Evolutionary conservation across 2,329 filamentous ascomycete genomes (phyloP).

Genomic region (Fusarium sp.): DNA sequence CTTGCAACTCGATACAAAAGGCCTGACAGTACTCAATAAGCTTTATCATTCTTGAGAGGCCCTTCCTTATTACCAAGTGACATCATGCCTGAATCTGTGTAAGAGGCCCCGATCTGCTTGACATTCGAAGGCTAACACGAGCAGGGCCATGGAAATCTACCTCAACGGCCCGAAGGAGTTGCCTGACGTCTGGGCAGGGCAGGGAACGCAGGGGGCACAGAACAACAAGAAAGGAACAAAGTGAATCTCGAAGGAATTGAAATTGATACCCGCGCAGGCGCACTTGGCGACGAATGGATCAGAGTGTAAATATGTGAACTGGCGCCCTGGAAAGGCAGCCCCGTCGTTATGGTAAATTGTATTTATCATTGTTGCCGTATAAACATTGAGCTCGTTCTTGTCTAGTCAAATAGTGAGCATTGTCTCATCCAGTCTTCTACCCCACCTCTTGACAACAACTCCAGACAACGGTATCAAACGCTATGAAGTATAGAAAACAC

Average conservation of each 20-base stretch:
- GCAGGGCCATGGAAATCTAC: conserved; percentile 10
- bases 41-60: background rate
- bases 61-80: background rate
- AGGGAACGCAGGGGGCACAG: conserved; percentile 8
- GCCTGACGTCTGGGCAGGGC: conserved; percentile 15
- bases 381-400: conserved; percentile 12
- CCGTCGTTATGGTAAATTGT: conserved; percentile 10
- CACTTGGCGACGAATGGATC: conserved; percentile 6
- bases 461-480: background rate
- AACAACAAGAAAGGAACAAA: background rate
- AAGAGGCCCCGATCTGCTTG: background rate
- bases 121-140: conserved; percentile 2
- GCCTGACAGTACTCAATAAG: background rate
- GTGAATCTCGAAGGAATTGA: background rate
- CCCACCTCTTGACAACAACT: background rate
- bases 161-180: conserved; percentile 9
- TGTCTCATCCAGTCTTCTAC: background rate
- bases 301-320: conserved; percentile 16
- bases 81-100: conserved; percentile 25
- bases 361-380: conserved; percentile 17
- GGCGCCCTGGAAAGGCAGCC: background rate
- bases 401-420: conserved; percentile 1
- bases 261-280: conserved; percentile 36
- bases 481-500: background rate
- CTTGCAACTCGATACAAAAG: background rate